Evolutionary conservation across 768 basidiomycete genomes (phyloP).

Genomic region (Phylloporus sp.): DNA sequence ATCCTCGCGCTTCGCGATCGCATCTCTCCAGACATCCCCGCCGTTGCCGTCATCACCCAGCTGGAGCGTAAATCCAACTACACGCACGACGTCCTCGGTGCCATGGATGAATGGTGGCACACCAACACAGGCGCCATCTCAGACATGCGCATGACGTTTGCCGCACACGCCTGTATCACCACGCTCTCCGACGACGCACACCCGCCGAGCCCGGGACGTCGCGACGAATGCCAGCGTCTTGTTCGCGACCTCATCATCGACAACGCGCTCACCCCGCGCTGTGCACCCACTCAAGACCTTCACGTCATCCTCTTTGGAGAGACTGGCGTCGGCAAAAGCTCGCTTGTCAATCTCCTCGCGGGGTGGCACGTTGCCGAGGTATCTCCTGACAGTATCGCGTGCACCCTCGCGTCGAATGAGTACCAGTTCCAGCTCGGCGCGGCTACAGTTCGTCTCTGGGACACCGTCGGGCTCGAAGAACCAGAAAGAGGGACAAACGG

Average conservation of each 20-base stretch:
- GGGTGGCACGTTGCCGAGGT: constrained; percentile 25
- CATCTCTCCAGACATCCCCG: constrained; percentile 14
- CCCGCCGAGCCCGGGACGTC: constrained; percentile 14
- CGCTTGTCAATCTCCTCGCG: constrained; percentile 36
- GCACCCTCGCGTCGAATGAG: constrained; percentile 26
- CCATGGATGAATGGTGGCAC: constrained; percentile 23
- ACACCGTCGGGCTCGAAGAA: constrained; percentile 32
- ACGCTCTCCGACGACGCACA: constrained; percentile 17
- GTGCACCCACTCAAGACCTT: constrained; percentile 14
- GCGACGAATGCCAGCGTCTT: constrained; percentile 21
- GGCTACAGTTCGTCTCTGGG: constrained; percentile 25
- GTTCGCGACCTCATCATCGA: constrained; percentile 22
- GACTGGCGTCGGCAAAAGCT: too few relatives aligned
- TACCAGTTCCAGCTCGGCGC: constrained; percentile 25
- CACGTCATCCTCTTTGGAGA: constrained; percentile 40
- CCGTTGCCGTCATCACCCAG: constrained; percentile 17
- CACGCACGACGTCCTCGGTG: constrained; percentile 2
- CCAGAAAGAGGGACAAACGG: constrained; percentile 11
- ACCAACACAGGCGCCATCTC: constrained; percentile 9
- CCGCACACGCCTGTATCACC: constrained; percentile 22
- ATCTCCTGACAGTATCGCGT: constrained; percentile 29
- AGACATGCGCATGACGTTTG: constrained; percentile 8
- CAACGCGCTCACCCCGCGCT: constrained; percentile 19
- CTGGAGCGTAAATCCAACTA: constrained; percentile 12
- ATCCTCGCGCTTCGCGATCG: constrained; percentile 15